Base-by-base conservation (phyloP, 2,329 filamentous ascomycete genomes). In the Fusarium oligoseptatum region DNA sequence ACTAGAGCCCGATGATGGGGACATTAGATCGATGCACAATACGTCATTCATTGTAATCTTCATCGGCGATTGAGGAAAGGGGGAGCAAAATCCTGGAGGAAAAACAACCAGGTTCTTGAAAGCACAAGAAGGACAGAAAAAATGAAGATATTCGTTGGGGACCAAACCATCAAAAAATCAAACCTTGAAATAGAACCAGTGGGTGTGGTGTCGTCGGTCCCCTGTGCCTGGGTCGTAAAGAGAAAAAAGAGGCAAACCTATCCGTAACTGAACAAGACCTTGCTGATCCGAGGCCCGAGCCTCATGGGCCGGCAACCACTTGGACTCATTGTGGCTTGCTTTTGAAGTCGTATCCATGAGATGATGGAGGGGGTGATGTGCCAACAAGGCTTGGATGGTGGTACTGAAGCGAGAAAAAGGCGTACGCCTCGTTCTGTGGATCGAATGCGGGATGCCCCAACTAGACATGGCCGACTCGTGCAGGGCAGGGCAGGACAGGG, bases 11-110 rank as follows among this genome's bases (percentile, higher is more conserved):
- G 74, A 76, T 76, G 66, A 39, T 41, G 62, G 61, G 63, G 60
- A 62, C 69, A 27, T 57, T 22, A 20, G 57, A 60, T 50, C 63
- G 68, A 63, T 68, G 69, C 64, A 71, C 45, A 39, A 55, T 74
- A 77, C 75, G 75, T 77, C 75, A 77, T 77, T 39, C 43, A 9
- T 20, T 55, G 64, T 74, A 64, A 74, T 52, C 34, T 27, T 34
- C n/a, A 61, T 60, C 57, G 57, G 17, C 36, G 39, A 45, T 60
- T 57, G 20, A 22, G 34, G 27, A 52, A 48, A 37, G 6, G 24
- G 29, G 22, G 45, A 50, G 22, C n/a, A 24, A 24, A 57, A 52
- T 50, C 56, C 60, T 66, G 60, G 66, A 52, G 61, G 43, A 27
- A 56, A 12, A 24, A 11, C 20, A 37, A 3, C 32, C 34, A 36